Percentiles rank a stretch among this genome's conserved stretches.
Conservation (phyloP, 2,329 filamentous ascomycete species). For the Botryotinia convoluta region DNA sequence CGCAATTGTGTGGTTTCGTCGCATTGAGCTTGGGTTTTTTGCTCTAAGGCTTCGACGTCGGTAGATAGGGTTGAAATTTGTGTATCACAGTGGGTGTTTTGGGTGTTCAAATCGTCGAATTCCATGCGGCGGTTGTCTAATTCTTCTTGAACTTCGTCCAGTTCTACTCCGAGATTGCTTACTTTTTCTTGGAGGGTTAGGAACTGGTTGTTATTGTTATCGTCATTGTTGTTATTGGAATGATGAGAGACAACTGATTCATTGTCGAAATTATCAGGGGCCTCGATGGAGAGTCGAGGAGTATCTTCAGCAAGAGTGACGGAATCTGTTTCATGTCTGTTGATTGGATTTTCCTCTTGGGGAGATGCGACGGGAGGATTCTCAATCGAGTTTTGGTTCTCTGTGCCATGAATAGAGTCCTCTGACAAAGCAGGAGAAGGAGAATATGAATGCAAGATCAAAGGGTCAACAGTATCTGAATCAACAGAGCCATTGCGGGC, state of each 20-base stretch:
- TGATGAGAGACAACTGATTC: not conserved
- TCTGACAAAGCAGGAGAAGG: not conserved
- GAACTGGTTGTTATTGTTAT: not conserved
- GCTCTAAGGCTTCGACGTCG: not conserved
- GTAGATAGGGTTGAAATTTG: not conserved
- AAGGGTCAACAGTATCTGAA: not conserved
- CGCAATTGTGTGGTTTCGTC: not conserved
- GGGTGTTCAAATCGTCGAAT: not conserved
- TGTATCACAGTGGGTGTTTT: accelerated
- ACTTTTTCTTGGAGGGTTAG: not conserved
- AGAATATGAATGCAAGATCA: not conserved
- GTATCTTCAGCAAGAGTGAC: not conserved
- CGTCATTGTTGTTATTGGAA: not conserved
- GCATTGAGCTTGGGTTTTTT: too few species aligned
- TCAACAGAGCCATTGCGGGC: not conserved
- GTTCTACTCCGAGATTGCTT: not conserved
- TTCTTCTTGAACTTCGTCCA: not conserved
- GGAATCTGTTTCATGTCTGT: not conserved
- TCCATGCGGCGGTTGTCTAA: not conserved
- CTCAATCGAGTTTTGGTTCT: not conserved
- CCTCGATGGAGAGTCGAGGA: not conserved
- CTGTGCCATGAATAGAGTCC: not conserved
- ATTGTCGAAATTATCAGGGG: not conserved
- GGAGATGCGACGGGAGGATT: not conserved
- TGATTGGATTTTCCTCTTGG: not conserved